These are phyloP conservation scores for Sambucus nigra DNA, from an alignment of 129 eudicot genomes.

Conservation along the genomic window DNA sequence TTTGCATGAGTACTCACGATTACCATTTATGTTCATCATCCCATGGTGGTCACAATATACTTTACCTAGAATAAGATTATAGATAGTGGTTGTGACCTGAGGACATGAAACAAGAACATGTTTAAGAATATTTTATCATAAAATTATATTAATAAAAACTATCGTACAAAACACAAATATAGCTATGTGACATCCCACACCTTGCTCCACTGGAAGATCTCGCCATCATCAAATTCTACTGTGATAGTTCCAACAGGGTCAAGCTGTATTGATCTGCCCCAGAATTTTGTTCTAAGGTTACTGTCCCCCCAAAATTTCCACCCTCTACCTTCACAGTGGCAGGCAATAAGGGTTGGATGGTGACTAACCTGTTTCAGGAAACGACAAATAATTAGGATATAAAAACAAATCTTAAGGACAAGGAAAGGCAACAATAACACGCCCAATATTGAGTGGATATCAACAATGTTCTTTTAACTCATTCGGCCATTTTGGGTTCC, in stretches of 20 bases:
- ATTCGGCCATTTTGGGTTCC: neutral
- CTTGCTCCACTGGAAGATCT: constrained; percentile 92
- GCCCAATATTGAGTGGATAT: neutral
- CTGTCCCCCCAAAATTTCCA: constrained; percentile 91
- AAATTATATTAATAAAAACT: neutral
- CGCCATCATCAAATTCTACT: constrained; percentile 87
- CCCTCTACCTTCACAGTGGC: constrained; percentile 86
- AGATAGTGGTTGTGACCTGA: constrained; percentile 83
- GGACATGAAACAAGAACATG: constrained; percentile 1
- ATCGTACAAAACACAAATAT: neutral
- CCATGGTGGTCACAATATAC: constrained; percentile 90
- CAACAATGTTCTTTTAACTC: neutral
- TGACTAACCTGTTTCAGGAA: constrained; percentile 66
- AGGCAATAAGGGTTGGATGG: constrained; percentile 87
- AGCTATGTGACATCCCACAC: constrained; percentile 13
- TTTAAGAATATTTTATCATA: neutral
- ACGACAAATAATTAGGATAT: neutral
- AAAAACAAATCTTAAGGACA: neutral
- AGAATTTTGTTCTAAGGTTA: constrained; percentile 69
- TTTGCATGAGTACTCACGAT: constrained; percentile 68
- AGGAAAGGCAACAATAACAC: neutral
- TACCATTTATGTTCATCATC: constrained; percentile 65
- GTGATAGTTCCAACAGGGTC: constrained; percentile 83
- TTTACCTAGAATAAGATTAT: constrained; percentile 80
- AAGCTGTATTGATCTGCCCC: constrained; percentile 85